These are phyloP conservation scores for Ceratorhiza oryzae-sativae DNA, from an alignment of 1,284 basidiomycete genomes.

Conservation along the genomic window DNA sequence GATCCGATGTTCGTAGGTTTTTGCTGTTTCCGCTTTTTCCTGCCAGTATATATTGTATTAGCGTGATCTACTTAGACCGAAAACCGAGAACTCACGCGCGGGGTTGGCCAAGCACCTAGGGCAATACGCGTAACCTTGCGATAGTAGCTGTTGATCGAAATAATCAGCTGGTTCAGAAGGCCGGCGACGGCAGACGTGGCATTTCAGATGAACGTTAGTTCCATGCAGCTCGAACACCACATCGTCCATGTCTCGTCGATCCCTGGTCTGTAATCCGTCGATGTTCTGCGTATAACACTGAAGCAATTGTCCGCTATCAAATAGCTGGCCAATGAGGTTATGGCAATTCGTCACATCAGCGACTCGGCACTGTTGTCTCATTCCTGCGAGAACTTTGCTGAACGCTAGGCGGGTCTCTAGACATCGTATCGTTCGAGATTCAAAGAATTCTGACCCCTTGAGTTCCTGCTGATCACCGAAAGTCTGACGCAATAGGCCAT, in stretches of 20 bases:
- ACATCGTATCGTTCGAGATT: neutral
- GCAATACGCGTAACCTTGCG: neutral
- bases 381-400: neutral
- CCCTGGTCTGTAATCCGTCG: constrained; percentile 18
- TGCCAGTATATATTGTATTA: neutral
- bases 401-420: neutral
- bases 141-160: neutral
- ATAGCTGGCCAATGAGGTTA: neutral
- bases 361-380: neutral
- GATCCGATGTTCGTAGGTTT: neutral
- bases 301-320: neutral
- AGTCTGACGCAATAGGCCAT: neutral
- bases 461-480: neutral
- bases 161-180: neutral
- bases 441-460: constrained; percentile 4
- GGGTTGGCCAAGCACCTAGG: too few relatives aligned
- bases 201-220: neutral
- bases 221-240: constrained; percentile 12
- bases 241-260: neutral
- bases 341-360: neutral
- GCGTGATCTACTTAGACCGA: too few relatives aligned
- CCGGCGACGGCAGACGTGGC: neutral
- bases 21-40: neutral
- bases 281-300: constrained; percentile 18
- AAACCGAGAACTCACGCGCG: too few relatives aligned